A percentile compares a stretch with the other conserved stretches of the same genome.
Evolutionary conservation across 75 land plant species (phyloP).

Genomic region (Azolla pinnata): DNA sequence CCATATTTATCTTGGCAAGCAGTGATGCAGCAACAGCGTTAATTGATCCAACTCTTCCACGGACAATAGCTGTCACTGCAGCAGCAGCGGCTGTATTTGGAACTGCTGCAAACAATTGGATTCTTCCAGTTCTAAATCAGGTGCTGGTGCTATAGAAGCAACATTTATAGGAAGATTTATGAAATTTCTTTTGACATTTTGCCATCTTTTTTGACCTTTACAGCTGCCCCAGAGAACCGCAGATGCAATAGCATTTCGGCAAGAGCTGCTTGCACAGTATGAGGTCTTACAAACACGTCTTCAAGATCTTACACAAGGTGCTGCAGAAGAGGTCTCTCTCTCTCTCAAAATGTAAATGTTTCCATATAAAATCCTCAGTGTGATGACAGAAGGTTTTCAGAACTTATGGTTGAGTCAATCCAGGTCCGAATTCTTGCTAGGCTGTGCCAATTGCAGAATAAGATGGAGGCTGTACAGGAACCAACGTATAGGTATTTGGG

Average conservation of each 20-base stretch:
- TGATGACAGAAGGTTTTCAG: background rate
- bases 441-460: conserved; percentile 91
- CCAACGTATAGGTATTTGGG: conserved; percentile 74
- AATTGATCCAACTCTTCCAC: conserved; percentile 74
- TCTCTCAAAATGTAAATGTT: background rate
- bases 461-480: conserved; percentile 84
- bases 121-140: conserved; percentile 66
- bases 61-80: conserved; percentile 44
- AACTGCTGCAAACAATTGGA: conserved; percentile 43
- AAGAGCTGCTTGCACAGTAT: conserved; percentile 85
- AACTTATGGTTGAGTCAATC: background rate
- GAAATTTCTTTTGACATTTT: background rate
- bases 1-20: conserved; percentile 56
- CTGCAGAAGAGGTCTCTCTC: conserved; percentile 65
- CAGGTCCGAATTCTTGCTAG: conserved; percentile 94
- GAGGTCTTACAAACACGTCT: conserved; percentile 75
- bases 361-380: background rate
- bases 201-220: conserved; percentile 3
- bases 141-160: conserved; percentile 22
- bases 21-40: conserved; percentile 80
- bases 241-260: conserved; percentile 65
- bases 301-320: conserved; percentile 56
- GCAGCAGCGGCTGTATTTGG: conserved; percentile 57
- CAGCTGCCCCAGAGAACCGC: conserved; percentile 78
- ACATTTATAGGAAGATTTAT: too few relatives aligned